Conservation (phyloP, 179 eudicot species). For the Silene coronaria region DNA sequence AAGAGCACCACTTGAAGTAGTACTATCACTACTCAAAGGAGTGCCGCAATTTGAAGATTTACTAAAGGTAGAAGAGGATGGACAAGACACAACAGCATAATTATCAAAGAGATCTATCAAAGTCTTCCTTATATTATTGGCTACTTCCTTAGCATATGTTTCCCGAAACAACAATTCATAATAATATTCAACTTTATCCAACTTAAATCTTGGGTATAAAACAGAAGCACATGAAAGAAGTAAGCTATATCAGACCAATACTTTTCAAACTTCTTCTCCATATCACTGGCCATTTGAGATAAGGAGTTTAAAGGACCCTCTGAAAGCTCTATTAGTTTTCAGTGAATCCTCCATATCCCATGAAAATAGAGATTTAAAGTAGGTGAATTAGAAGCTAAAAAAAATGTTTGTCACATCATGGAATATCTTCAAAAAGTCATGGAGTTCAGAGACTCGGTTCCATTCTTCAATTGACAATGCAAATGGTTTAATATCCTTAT, state of each 20-base stretch:
- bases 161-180: slow-evolving; percentile 2
- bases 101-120: neutral
- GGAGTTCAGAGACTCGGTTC: neutral
- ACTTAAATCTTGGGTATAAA: neutral
- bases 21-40: no score
- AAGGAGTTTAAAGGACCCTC: neutral
- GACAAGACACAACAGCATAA: neutral
- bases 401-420: neutral
- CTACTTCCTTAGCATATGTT: neutral
- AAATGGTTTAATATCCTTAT: neutral
- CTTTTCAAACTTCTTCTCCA: neutral
- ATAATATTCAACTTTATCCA: slow-evolving; percentile 1
- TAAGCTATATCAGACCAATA: neutral
- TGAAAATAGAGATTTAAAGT: neutral
- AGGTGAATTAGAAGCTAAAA: neutral
- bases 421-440: neutral
- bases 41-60: no score
- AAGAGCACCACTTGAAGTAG: neutral
- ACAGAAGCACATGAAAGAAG: neutral
- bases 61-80: neutral
- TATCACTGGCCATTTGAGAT: neutral
- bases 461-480: neutral
- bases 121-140: neutral
- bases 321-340: neutral
- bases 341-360: neutral